phyloP scores from a whole-genome alignment of 169 alveolate species.

The Plasmodium gonderi region DNA sequence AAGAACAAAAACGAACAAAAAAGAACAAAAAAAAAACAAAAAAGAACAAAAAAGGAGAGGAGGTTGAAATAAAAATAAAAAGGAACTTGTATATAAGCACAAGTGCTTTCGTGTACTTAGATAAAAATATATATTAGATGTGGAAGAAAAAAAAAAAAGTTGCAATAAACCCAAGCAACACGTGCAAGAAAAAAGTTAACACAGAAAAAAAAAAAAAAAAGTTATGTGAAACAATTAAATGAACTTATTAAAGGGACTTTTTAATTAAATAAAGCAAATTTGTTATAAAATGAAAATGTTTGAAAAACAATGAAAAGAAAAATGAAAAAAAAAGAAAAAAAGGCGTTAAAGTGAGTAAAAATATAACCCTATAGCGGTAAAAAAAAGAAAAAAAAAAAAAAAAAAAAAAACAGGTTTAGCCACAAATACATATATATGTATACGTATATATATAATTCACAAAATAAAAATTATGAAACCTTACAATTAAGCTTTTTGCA shows the following conservation, averaged over 20 bases:
- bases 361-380: neutral
- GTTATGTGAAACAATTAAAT: neutral
- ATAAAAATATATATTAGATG: neutral
- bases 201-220: slow-evolving; percentile 13
- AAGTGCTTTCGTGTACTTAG: neutral
- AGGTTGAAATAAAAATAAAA: neutral
- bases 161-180: neutral
- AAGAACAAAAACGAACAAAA: neutral
- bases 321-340: neutral
- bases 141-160: neutral
- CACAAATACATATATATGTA: neutral
- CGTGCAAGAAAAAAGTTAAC: neutral
- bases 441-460: neutral
- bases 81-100: neutral
- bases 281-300: no score
- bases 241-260: neutral
- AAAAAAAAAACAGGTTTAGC: neutral
- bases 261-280: neutral
- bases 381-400: slow-evolving; percentile 3
- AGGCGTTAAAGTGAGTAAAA: neutral
- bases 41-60: neutral
- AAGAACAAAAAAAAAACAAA: neutral
- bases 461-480: slow-evolving; percentile 5
- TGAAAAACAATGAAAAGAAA: neutral
- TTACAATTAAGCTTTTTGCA: neutral